phyloP scores from a whole-genome alignment of 495 filamentous ascomycete species.

The Daldinia childiae region DNA sequence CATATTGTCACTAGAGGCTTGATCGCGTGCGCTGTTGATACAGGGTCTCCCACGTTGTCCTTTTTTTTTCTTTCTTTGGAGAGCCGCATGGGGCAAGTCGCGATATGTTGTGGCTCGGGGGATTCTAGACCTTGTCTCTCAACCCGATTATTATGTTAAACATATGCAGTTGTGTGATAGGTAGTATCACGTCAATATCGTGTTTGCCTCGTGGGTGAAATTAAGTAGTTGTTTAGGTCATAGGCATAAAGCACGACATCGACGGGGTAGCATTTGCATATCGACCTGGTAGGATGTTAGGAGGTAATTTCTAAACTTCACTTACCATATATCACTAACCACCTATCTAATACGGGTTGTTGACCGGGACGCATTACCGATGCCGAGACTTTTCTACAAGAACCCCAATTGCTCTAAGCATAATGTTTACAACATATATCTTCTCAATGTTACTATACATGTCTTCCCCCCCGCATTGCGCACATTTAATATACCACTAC shows the following conservation, averaged over 20 bases:
- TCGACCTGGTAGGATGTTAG: constrained; percentile 17
- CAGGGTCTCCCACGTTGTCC: neutral
- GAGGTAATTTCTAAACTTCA: neutral
- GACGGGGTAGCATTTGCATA: constrained; percentile 27
- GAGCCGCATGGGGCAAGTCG: constrained; percentile 28
- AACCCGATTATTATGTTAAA: neutral
- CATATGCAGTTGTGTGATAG: neutral
- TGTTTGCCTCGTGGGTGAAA: constrained; percentile 15
- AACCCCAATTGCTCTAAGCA: neutral
- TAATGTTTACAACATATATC: neutral
- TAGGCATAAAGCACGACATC: constrained; percentile 35
- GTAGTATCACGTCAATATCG: neutral
- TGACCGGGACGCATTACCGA: constrained; percentile 24
- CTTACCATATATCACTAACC: neutral
- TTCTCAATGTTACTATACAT: constrained; percentile 7
- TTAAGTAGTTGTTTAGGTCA: constrained; percentile 3
- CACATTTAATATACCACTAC: constrained; percentile 19
- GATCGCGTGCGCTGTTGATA: constrained; percentile 3
- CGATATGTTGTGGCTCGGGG: neutral
- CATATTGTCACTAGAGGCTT: neutral
- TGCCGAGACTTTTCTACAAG: constrained; percentile 10
- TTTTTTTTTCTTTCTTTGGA: neutral
- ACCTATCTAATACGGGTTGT: neutral
- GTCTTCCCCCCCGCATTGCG: neutral
- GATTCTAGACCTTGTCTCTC: neutral